Conservation (phyloP, 2,329 filamentous ascomycete genomes). For the Teratosphaeriaceae sp. region DNA sequence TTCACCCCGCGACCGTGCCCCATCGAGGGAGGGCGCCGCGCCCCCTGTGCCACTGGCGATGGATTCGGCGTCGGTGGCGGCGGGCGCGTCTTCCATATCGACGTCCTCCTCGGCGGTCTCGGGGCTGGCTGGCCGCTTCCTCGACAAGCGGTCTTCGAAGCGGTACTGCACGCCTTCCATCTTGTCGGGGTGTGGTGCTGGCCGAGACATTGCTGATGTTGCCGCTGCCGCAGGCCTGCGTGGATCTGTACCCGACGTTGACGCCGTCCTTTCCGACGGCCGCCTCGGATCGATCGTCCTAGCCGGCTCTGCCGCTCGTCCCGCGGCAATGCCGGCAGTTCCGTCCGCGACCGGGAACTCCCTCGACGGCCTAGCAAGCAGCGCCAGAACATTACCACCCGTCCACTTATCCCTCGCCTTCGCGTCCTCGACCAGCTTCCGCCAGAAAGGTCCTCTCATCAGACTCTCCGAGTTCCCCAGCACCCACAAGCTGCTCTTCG, state of each 20-base stretch:
- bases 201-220: neutral
- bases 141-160: conserved; percentile 24
- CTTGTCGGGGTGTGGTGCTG: conserved; percentile 30
- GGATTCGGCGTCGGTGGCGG: neutral
- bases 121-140: conserved; percentile 12
- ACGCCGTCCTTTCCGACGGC: conserved; percentile 2
- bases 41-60: conserved; percentile 1
- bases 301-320: too few relatives aligned
- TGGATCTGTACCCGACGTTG: neutral
- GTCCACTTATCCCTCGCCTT: conserved; percentile 69
- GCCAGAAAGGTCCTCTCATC: conserved; percentile 85
- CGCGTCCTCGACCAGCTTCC: conserved; percentile 75
- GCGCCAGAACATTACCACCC: conserved; percentile 52
- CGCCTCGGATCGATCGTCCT: neutral
- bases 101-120: conserved; percentile 18
- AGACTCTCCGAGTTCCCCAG: conserved; percentile 86
- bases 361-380: conserved; percentile 49
- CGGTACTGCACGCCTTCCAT: conserved; percentile 32
- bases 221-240: neutral
- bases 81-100: conserved; percentile 26
- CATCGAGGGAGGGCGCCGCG: conserved; percentile 10
- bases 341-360: conserved; percentile 26
- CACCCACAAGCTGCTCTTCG: conserved; percentile 94
- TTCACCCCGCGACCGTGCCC: conserved; percentile 15
- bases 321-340: conserved; percentile 7